Evolutionary conservation across 352 stramenopile species (phyloP).

Genomic region (Globisporangium cystogenes): DNA sequence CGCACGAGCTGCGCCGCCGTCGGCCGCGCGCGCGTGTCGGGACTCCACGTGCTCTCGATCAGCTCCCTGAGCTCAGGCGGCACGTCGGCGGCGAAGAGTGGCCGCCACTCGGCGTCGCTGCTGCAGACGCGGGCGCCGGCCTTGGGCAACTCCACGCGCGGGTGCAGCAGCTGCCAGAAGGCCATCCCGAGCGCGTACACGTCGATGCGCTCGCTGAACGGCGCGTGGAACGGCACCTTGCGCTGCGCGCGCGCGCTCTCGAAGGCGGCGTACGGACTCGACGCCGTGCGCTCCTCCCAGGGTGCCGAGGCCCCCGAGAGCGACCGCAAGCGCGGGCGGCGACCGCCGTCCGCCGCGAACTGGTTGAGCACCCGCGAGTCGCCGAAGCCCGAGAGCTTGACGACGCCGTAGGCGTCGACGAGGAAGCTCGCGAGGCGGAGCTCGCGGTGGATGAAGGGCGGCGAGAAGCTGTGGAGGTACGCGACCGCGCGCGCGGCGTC

Average conservation of each 20-base stretch:
- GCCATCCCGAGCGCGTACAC: slow-evolving; percentile 74
- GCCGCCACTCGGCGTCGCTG: slow-evolving; percentile 40
- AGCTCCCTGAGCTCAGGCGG: slow-evolving; percentile 30
- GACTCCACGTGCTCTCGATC: slow-evolving; percentile 38
- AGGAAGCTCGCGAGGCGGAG: slow-evolving; percentile 74
- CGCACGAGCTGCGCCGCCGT: slow-evolving; percentile 37
- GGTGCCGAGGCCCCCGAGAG: neutral
- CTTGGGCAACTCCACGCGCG: slow-evolving; percentile 37
- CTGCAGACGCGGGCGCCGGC: slow-evolving; percentile 32
- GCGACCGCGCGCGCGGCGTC: slow-evolving; percentile 56
- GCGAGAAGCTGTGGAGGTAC: slow-evolving; percentile 70
- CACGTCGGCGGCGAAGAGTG: slow-evolving; percentile 21
- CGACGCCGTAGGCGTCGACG: slow-evolving; percentile 40
- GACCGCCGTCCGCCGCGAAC: neutral
- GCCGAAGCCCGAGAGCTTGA: slow-evolving; percentile 71
- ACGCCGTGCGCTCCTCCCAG: slow-evolving; percentile 14
- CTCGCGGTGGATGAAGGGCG: slow-evolving; percentile 68
- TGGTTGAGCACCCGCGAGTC: slow-evolving; percentile 42
- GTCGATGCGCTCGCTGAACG: slow-evolving; percentile 62
- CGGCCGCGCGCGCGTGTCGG: slow-evolving; percentile 28
- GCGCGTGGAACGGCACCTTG: slow-evolving; percentile 28
- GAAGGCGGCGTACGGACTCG: slow-evolving; percentile 35
- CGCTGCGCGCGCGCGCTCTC: slow-evolving; percentile 60
- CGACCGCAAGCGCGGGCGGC: neutral
- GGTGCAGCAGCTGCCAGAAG: slow-evolving; percentile 68